Conservation (phyloP, 495 filamentous ascomycete genomes). For the Cercophora scortea region DNA sequence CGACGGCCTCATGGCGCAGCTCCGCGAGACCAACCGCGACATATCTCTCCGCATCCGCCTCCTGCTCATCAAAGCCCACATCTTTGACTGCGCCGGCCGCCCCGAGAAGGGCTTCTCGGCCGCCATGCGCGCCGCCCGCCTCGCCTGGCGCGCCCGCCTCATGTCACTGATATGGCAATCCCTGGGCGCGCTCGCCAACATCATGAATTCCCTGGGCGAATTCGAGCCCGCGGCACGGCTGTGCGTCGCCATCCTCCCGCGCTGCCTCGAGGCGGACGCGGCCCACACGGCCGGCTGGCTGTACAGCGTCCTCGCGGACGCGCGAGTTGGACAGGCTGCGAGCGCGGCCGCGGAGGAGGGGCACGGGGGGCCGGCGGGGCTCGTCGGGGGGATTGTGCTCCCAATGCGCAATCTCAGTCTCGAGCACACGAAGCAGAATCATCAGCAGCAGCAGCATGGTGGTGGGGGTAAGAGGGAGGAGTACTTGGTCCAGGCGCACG, state of each 20-base stretch:
- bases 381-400: neutral
- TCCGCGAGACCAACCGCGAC: constrained; percentile 66
- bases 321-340: constrained; percentile 68
- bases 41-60: constrained; percentile 66
- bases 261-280: constrained; percentile 69
- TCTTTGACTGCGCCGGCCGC: constrained; percentile 62
- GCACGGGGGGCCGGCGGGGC: constrained; percentile 1
- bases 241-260: constrained; percentile 69
- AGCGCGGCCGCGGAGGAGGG: constrained; percentile 11
- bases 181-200: constrained; percentile 56
- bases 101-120: constrained; percentile 79
- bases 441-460: no score
- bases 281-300: constrained; percentile 55
- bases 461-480: constrained; percentile 38
- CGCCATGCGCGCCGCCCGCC: constrained; percentile 68
- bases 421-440: no score
- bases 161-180: constrained; percentile 72
- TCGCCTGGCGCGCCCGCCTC: constrained; percentile 64
- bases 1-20: constrained; percentile 55
- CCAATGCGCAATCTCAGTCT: no score
- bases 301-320: constrained; percentile 73
- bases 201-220: constrained; percentile 66
- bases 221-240: constrained; percentile 63
- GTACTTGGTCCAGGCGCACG: constrained; percentile 55
- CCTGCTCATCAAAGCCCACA: constrained; percentile 65